Conservation (phyloP, 179 eudicot genomes). For the Corrigiola litoralis region DNA sequence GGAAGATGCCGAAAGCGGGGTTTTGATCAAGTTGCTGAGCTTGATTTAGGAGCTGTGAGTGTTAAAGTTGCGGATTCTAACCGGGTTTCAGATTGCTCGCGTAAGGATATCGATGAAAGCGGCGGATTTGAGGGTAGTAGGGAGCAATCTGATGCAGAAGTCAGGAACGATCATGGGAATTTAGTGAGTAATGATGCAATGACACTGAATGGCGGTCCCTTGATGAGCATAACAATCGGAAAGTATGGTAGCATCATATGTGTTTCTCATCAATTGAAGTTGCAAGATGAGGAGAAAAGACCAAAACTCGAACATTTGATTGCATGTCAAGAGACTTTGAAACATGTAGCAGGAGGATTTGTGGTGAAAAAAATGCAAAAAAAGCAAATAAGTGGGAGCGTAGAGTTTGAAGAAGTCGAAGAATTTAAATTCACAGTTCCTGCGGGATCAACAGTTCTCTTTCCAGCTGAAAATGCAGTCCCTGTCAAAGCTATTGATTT, state of each 20-base stretch:
- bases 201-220: constrained; percentile 11
- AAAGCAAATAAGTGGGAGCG: constrained; percentile 29
- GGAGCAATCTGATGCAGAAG: constrained; percentile 4
- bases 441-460: constrained; percentile 66
- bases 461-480: constrained; percentile 57
- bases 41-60: constrained; percentile 11
- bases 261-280: constrained; percentile 20
- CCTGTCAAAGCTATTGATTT: constrained; percentile 38
- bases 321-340: constrained; percentile 20
- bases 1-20: constrained; percentile 8
- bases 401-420: constrained; percentile 31
- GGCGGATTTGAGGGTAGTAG: neutral
- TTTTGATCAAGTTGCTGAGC: constrained; percentile 19
- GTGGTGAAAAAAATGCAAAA: constrained; percentile 52
- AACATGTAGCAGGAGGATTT: constrained; percentile 47
- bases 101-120: neutral
- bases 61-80: constrained; percentile 8
- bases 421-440: constrained; percentile 63
- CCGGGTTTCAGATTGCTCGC: neutral
- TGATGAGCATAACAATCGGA: constrained; percentile 34
- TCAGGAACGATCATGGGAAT: neutral
- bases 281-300: constrained; percentile 4
- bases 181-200: neutral
- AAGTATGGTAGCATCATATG: constrained; percentile 47
- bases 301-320: constrained; percentile 30